Evolutionary conservation across 148 eudicot genomes (phyloP).

Genomic region (Rhododendron ferrugineum): DNA sequence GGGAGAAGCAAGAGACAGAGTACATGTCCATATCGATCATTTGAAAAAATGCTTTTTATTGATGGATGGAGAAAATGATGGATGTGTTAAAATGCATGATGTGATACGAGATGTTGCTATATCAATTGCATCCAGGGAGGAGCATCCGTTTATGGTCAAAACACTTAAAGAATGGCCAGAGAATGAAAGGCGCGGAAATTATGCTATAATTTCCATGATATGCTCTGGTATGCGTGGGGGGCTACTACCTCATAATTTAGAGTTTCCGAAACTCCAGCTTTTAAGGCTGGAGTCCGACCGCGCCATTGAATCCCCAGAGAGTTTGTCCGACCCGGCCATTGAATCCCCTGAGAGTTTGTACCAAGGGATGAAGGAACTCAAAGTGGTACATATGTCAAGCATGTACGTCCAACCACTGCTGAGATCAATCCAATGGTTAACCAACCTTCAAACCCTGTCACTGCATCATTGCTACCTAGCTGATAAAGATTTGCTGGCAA

Average conservation of each 20-base stretch:
- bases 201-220: neutral
- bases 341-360: neutral
- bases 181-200: neutral
- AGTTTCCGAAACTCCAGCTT: constrained; percentile 2
- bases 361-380: constrained; percentile 3
- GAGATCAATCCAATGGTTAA: neutral
- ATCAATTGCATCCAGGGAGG: constrained; percentile 4
- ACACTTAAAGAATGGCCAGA: neutral
- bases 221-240: too few relatives aligned
- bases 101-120: constrained; percentile 8
- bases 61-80: neutral
- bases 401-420: neutral
- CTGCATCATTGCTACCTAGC: neutral
- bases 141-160: neutral
- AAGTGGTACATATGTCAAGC: neutral
- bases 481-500: neutral
- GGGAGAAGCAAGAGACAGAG: neutral
- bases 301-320: neutral
- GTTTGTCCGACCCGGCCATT: neutral
- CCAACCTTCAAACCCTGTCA: neutral
- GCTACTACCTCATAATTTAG: neutral
- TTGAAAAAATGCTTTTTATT: constrained; percentile 10
- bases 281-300: neutral
- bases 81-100: constrained; percentile 15
- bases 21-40: neutral